Percentiles rank a stretch among this genome's conserved stretches.
Evolutionary conservation across 2,329 filamentous ascomycete genomes (phyloP).

Genomic region (Lachnellula occidentalis): DNA sequence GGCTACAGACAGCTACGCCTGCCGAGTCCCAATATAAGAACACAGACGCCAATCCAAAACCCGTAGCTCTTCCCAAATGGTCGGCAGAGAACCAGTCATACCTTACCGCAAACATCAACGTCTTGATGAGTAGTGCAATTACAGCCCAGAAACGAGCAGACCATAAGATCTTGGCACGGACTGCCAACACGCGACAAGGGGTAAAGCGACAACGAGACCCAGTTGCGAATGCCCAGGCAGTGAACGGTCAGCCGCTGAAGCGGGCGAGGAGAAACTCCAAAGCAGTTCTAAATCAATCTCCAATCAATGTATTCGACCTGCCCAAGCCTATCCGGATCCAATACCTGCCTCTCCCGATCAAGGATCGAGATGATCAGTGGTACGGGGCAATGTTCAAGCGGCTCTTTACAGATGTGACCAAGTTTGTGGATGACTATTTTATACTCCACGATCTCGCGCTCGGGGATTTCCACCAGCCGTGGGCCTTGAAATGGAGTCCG

Average conservation of each 20-base stretch:
- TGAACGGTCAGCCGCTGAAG: not conserved
- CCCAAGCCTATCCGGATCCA: constrained; percentile 12
- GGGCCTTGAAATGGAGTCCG: constrained; percentile 9
- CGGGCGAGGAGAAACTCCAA: not conserved
- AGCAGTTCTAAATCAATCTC: not conserved
- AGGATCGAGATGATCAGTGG: constrained; percentile 20
- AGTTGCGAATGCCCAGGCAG: not conserved
- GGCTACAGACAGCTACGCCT: not conserved
- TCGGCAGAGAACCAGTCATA: not conserved
- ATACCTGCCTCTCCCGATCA: constrained; percentile 10
- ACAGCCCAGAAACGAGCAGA: not conserved
- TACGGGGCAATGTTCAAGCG: constrained; percentile 15
- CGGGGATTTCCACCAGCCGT: constrained; percentile 9
- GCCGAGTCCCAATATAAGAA: not conserved
- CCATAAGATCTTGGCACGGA: no score
- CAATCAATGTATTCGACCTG: constrained; percentile 5
- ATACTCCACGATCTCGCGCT: constrained; percentile 8
- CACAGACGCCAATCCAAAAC: no score
- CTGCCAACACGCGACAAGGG: no score
- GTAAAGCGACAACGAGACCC: not conserved
- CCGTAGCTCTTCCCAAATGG: not conserved
- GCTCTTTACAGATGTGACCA: constrained; percentile 7
- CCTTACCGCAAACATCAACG: not conserved
- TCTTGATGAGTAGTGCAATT: not conserved
- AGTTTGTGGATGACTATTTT: constrained; percentile 14